Evolutionary conservation across 176 grass and related monocot genomes (phyloP).

Genomic region (Ananas comosus): DNA sequence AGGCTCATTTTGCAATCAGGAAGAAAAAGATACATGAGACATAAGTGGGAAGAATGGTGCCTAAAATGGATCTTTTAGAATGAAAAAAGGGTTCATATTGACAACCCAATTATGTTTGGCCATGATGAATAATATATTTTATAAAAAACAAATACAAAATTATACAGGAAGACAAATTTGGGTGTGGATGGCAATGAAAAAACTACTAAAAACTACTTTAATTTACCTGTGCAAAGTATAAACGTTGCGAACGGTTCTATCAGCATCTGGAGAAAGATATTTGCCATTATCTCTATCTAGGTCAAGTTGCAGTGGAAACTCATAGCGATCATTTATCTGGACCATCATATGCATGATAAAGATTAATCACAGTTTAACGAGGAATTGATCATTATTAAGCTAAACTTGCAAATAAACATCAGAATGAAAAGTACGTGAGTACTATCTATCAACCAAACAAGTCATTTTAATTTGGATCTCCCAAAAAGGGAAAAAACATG

Average conservation of each 20-base stretch:
- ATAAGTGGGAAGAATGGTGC: no score
- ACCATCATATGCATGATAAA: constrained; percentile 10
- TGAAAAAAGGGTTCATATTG: no score
- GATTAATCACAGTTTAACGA: not conserved
- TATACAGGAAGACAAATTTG: not conserved
- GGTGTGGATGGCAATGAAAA: not conserved
- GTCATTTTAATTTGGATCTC: no score
- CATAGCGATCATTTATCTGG: constrained; percentile 90
- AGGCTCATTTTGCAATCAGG: no score
- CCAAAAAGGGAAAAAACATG: no score
- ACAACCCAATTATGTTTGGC: no score
- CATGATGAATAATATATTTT: no score
- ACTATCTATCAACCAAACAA: no score
- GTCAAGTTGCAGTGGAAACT: constrained; percentile 88
- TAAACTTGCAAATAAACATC: not conserved
- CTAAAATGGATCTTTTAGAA: no score
- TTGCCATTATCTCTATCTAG: constrained; percentile 83
- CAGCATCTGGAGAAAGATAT: constrained; percentile 85
- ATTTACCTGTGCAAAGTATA: constrained; percentile 83
- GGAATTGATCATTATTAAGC: not conserved
- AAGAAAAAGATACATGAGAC: no score
- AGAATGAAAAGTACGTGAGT: no score
- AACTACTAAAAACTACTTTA: not conserved
- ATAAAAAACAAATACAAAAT: not conserved
- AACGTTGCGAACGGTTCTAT: constrained; percentile 75